phyloP scores from a whole-genome alignment of 345 rosid genomes.

The Populus alba region DNA sequence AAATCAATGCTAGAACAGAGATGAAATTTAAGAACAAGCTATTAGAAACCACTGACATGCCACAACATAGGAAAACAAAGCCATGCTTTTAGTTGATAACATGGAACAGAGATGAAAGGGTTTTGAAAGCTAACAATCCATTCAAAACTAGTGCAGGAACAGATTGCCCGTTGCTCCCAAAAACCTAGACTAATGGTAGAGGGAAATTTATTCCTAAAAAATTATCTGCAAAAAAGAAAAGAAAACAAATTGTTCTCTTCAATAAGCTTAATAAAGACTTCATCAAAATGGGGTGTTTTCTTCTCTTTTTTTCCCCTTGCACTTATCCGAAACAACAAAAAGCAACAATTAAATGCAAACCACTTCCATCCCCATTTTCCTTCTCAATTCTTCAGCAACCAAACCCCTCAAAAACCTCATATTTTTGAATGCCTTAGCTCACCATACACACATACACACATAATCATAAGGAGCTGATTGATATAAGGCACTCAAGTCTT shows the following conservation, averaged over 20 bases:
- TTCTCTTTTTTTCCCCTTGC: neutral
- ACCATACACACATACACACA: neutral
- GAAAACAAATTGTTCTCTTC: neutral
- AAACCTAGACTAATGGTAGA: neutral
- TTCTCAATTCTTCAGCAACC: neutral
- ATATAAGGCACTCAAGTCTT: too few species aligned
- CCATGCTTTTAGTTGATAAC: neutral
- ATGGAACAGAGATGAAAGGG: too few species aligned
- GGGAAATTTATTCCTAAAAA: too few species aligned
- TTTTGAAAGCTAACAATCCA: too few species aligned
- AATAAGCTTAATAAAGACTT: neutral
- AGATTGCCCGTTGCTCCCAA: neutral
- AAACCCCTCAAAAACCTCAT: neutral
- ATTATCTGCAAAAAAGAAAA: neutral
- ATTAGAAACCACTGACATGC: too few species aligned
- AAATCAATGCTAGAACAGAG: neutral
- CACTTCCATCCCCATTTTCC: neutral
- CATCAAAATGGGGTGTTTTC: neutral
- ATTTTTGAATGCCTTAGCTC: neutral
- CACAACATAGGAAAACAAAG: too few species aligned
- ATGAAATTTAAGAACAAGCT: too few species aligned
- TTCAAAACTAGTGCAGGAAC: too few species aligned
- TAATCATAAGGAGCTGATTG: too few species aligned
- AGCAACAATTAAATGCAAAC: neutral
- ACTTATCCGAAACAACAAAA: neutral